These are phyloP conservation scores for Trametes sanguinea DNA, from an alignment of 768 basidiomycete genomes.

Conservation along the genomic window DNA sequence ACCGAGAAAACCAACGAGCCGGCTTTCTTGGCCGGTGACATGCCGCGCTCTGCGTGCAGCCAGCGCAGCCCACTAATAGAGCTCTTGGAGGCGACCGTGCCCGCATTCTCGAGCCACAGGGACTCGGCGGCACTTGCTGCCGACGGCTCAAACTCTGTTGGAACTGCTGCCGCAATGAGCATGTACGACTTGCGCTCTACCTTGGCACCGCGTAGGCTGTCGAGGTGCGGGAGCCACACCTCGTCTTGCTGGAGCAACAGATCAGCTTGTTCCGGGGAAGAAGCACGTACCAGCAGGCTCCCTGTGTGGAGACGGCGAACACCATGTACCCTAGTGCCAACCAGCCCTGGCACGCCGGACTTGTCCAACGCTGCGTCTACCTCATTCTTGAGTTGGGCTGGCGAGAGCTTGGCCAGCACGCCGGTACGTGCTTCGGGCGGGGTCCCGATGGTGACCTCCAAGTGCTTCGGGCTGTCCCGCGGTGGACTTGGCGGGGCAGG, in stretches of 20 bases:
- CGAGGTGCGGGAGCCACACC: slow-evolving; percentile 1
- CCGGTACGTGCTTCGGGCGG: background rate
- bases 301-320: slow-evolving; percentile 2
- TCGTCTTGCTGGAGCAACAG: slow-evolving; percentile 1
- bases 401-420: background rate
- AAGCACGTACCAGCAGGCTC: slow-evolving; percentile 1
- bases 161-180: slow-evolving; percentile 2
- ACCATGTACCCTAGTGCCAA: slow-evolving; percentile 1
- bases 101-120: slow-evolving; percentile 2
- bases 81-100: slow-evolving; percentile 3
- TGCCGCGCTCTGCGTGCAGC: slow-evolving; percentile 3
- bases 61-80: background rate
- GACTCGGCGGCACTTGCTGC: background rate
- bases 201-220: background rate
- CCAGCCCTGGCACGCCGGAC: background rate
- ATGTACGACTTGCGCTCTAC: background rate
- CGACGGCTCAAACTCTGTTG: background rate
- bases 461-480: slow-evolving; percentile 1
- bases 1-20: slow-evolving; percentile 1
- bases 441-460: slow-evolving; percentile 3
- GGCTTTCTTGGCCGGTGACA: slow-evolving; percentile 1
- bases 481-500: background rate
- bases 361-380: slow-evolving; percentile 2
- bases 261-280: background rate
- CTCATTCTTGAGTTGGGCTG: slow-evolving; percentile 7